Conservation (phyloP, 306 rosid genomes). For the Elaeagnus macrophylla region DNA sequence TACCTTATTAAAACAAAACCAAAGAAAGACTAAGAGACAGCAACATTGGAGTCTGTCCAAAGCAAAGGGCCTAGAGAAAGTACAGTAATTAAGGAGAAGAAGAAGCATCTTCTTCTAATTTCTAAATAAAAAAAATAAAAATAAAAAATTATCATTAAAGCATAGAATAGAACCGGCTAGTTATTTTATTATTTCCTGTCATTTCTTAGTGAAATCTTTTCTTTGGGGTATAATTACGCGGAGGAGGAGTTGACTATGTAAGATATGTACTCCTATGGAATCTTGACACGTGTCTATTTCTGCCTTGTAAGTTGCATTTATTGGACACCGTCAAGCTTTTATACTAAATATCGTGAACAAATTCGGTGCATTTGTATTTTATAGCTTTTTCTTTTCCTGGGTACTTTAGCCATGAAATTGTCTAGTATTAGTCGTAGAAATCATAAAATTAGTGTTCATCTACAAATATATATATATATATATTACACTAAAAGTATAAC, state of each 20-base stretch:
- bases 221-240: slow-evolving; percentile 22
- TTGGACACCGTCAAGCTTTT: not conserved
- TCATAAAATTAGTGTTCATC: no score
- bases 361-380: no score
- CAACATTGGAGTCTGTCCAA: slow-evolving; percentile 20
- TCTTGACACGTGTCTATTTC: slow-evolving; percentile 34
- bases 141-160: not conserved
- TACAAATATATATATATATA: no score
- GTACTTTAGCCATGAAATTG: no score
- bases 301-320: not conserved
- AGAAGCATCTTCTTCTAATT: not conserved
- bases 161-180: not conserved
- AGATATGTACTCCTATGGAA: slow-evolving; percentile 36
- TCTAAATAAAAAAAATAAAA: not conserved
- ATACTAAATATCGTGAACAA: not conserved
- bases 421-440: no score
- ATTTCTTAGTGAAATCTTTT: not conserved
- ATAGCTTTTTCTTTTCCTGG: no score
- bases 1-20: not conserved
- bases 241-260: slow-evolving; percentile 52
- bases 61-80: slow-evolving; percentile 14
- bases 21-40: slow-evolving; percentile 31
- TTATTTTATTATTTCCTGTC: not conserved
- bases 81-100: not conserved
- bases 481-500: no score